Evolutionary conservation across 2,329 filamentous ascomycete species (phyloP).

Genomic region (Trichoderma breve): DNA sequence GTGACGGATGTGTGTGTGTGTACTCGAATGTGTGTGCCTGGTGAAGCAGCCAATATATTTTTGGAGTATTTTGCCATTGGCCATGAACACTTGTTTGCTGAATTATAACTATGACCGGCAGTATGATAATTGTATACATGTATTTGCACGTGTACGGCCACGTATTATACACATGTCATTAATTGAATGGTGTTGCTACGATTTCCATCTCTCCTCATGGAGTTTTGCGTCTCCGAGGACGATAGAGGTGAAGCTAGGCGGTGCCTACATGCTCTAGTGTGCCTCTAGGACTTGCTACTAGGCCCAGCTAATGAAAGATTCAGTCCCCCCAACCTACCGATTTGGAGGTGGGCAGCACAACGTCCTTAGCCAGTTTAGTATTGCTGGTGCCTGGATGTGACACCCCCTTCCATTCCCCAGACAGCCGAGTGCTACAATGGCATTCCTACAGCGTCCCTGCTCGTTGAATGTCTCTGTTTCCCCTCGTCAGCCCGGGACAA

Average conservation of each 20-base stretch:
- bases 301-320: neutral
- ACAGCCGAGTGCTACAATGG: neutral
- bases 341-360: neutral
- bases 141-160: neutral
- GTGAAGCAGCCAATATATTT: neutral
- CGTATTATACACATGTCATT: neutral
- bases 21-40: neutral
- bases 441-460: neutral
- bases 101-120: neutral
- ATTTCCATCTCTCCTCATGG: neutral
- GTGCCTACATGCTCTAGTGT: neutral
- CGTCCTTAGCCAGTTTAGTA: neutral
- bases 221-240: neutral
- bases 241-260: neutral
- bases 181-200: neutral
- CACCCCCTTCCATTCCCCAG: neutral
- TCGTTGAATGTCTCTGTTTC: neutral
- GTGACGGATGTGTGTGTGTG: neutral
- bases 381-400: neutral
- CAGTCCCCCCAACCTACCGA: neutral
- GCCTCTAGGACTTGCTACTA: neutral
- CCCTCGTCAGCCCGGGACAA: neutral
- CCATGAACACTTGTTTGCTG: neutral
- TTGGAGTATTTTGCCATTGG: neutral
- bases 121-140: neutral